phyloP scores from a whole-genome alignment of 345 rosid species.

The Gossypium sturtianum region DNA sequence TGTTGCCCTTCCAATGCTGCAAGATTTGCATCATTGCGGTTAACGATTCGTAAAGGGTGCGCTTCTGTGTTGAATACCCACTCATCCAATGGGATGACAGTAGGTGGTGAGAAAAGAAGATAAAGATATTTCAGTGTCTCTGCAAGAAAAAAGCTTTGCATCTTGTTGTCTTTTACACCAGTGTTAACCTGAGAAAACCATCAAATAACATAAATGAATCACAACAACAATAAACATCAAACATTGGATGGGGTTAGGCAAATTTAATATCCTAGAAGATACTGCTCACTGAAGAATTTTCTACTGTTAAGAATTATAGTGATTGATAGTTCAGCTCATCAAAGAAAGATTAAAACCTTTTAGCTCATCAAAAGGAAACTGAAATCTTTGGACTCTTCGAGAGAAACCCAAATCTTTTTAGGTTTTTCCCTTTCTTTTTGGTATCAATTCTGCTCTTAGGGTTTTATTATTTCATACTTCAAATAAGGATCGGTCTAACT shows the following conservation, averaged over 20 bases:
- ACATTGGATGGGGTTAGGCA: neutral
- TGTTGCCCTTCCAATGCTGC: neutral
- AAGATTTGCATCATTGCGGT: neutral
- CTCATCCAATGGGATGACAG: conserved; percentile 75
- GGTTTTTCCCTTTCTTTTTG: too few relatives aligned
- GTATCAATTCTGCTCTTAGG: too few relatives aligned
- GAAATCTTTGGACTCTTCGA: too few relatives aligned
- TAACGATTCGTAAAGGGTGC: conserved; percentile 71
- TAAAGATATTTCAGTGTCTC: conserved; percentile 89
- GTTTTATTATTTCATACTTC: too few relatives aligned
- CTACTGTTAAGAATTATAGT: too few relatives aligned
- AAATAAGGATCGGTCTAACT: too few relatives aligned
- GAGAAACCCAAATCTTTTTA: too few relatives aligned
- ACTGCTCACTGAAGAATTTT: neutral
- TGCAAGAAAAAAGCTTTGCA: conserved; percentile 98
- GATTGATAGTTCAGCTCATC: too few relatives aligned
- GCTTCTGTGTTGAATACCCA: conserved; percentile 99
- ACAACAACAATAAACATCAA: neutral
- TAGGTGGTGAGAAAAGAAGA: conserved; percentile 83
- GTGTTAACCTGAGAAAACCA: conserved; percentile 55
- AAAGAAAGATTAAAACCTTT: too few relatives aligned
- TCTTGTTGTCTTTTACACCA: conserved; percentile 84
- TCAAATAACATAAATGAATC: neutral
- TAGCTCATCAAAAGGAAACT: too few relatives aligned
- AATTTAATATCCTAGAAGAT: neutral